Evolutionary conservation across 1,284 basidiomycete genomes (phyloP), one percentile per base, ranked within the genome.

Genomic region (Sanghuangporus weigelae): DNA sequence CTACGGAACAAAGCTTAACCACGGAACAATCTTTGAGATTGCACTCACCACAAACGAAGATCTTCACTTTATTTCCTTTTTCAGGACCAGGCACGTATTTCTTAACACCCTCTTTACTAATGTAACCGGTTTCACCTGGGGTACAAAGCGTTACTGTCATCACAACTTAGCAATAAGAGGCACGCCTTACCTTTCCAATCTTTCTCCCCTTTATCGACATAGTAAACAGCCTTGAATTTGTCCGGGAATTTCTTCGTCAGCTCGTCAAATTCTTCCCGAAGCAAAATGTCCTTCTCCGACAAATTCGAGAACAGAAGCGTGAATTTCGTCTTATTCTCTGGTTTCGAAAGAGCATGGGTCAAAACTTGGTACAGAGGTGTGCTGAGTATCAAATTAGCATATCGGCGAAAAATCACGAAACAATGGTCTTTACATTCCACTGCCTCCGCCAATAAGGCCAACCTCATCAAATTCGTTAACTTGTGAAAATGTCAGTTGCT

Each of bases 301-400:
- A 93, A 84, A 77, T 98, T 98, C 51, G 92, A 88, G 77, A 92
- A 98, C 71, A 99, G 78, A 63, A 98, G 81, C 57, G 91, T 97
- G 77, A 93, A 96, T 74, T 96, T 95, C 68, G 97, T 98, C 79
- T 90, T 95, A 85, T 99, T 98, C 56, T 75, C 70, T 35, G 83
- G 79, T 69, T 91, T 86, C 1, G 80, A 68, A 61, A 96, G 83
- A 4, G 92, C 89, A 74, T 95, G 84, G 56, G 79, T 80, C 64
- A 95, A 74, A 69, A 96, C 74, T 74, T 92, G 89, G 76, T 89
- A 91, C 58, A 92, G 80, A 4, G 90, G 89, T 12, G 89, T 87
- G 67, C 87, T 90, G 70, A 36, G 46, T 14, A 35, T 36, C 16
- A 48, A 38, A 57, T 57, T 49, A 63, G 50, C 61, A 8, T 55